Evolutionary conservation across 805 yeast species (phyloP).

Genomic region (Myxozyma mucilagina): DNA sequence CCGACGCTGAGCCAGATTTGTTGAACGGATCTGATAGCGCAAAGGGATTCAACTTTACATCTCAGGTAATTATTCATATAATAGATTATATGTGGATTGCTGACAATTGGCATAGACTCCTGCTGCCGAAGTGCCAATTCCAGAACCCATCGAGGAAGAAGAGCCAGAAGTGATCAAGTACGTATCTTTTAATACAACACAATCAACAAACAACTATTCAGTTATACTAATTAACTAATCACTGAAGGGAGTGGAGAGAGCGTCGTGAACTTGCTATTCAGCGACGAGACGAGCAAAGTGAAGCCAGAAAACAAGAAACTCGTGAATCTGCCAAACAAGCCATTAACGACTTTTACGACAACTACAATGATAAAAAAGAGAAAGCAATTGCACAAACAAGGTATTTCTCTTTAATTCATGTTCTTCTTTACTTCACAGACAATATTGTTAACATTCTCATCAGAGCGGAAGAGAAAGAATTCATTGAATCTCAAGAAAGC

Average conservation of each 20-base stretch:
- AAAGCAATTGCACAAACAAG: constrained; percentile 61
- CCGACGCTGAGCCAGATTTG: constrained; percentile 24
- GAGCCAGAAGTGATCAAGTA: constrained; percentile 30
- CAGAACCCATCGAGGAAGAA: constrained; percentile 18
- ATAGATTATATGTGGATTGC: neutral
- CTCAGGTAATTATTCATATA: no score
- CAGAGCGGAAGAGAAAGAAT: constrained; percentile 64
- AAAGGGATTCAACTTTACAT: no score
- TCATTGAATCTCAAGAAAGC: constrained; percentile 70
- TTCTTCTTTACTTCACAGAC: neutral
- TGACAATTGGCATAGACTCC: neutral
- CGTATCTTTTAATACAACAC: neutral
- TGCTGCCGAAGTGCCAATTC: neutral
- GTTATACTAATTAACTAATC: neutral
- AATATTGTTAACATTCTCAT: neutral
- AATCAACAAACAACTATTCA: neutral
- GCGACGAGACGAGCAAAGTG: constrained; percentile 73
- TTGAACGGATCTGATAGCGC: constrained; percentile 15
- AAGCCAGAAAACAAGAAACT: constrained; percentile 62
- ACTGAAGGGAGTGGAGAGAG: constrained; percentile 69
- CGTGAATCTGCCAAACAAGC: constrained; percentile 76
- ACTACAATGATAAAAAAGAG: constrained; percentile 82
- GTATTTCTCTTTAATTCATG: constrained; percentile 1
- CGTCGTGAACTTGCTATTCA: constrained; percentile 75
- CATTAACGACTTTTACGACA: constrained; percentile 88